Evolutionary conservation across 2,329 filamentous ascomycete species (phyloP).

Genomic region (Escovopsis sp.): DNA sequence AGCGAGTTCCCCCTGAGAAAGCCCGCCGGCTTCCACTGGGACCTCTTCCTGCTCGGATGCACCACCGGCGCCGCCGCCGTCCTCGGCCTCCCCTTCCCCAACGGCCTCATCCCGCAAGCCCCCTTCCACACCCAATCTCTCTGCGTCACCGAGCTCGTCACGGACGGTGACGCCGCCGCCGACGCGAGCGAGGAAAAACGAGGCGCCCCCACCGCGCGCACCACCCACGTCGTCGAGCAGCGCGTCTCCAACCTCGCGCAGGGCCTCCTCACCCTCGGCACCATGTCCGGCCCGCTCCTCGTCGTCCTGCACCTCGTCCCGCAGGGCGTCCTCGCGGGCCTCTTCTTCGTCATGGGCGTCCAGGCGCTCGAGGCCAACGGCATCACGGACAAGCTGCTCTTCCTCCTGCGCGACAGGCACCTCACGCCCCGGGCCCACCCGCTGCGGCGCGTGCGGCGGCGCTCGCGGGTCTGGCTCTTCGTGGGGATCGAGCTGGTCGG

Average conservation of each 20-base stretch:
- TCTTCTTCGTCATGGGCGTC: constrained; percentile 76
- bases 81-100: constrained; percentile 65
- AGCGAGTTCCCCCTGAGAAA: constrained; percentile 70
- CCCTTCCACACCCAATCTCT: constrained; percentile 70
- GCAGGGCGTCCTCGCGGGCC: constrained; percentile 61
- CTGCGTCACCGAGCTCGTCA: constrained; percentile 47
- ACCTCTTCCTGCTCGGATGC: constrained; percentile 63
- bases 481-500: constrained; percentile 52
- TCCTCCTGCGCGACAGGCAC: constrained; percentile 46
- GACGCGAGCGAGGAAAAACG: constrained; percentile 24
- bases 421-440: constrained; percentile 47
- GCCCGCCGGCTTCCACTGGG: constrained; percentile 75
- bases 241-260: constrained; percentile 65
- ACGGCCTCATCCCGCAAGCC: constrained; percentile 70
- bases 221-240: constrained; percentile 59
- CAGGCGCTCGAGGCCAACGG: constrained; percentile 65
- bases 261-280: constrained; percentile 61
- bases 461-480: constrained; percentile 54
- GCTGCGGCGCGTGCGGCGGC: constrained; percentile 44
- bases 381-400: constrained; percentile 60
- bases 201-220: constrained; percentile 36
- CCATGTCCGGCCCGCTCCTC: constrained; percentile 62
- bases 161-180: constrained; percentile 37
- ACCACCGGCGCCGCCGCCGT: constrained; percentile 64
- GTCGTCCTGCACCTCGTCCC: constrained; percentile 63